These are phyloP conservation scores for Linnemannia schmuckeri DNA, from an alignment of 192 early-diverging fungal genomes.

Conservation along the genomic window DNA sequence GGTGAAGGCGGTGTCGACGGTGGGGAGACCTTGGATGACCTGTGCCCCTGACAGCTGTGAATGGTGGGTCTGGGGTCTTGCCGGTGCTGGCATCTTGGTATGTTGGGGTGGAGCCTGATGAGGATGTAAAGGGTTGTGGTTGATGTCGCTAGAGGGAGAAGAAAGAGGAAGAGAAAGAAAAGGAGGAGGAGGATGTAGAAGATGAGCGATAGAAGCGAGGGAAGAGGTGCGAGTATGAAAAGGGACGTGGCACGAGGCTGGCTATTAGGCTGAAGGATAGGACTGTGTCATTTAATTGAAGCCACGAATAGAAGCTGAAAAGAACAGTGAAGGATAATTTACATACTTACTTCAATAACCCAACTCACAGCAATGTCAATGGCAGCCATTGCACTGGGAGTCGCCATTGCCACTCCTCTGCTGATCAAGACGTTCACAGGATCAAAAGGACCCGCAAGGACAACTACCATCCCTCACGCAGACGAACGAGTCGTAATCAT, in stretches of 20 bases:
- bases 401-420: constrained; percentile 15
- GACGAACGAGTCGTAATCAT: constrained; percentile 75
- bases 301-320: not conserved
- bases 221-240: not conserved
- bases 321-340: not conserved
- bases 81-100: constrained; percentile 35
- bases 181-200: not conserved
- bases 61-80: constrained; percentile 21
- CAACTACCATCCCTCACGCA: constrained; percentile 16
- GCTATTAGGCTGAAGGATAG: not conserved
- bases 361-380: not conserved
- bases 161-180: not conserved
- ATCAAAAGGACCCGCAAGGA: constrained; percentile 6
- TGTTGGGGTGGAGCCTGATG: not conserved
- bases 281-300: not conserved
- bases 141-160: not conserved
- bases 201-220: constrained; percentile 1
- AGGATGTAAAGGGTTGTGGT: not conserved
- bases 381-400: not conserved
- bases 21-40: not conserved
- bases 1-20: constrained; percentile 47
- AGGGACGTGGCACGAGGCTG: not conserved
- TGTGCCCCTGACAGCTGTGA: constrained; percentile 15
- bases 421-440: not conserved
- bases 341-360: not conserved